These are phyloP conservation scores for Kuraishia piskuri DNA, from an alignment of 805 yeast species.

Conservation along the genomic window DNA sequence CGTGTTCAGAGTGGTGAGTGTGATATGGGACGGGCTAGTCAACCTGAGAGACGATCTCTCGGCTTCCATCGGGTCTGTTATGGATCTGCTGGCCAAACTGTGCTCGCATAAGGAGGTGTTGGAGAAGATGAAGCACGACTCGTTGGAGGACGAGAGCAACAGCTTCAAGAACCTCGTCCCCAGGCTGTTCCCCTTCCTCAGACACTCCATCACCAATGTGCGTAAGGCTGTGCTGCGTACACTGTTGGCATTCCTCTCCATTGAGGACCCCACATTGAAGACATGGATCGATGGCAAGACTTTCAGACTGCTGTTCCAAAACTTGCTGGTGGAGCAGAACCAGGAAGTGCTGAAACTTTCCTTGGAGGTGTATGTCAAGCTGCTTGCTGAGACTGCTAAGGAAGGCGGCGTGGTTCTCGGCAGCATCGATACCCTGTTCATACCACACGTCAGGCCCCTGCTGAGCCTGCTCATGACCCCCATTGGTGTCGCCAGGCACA, in stretches of 20 bases:
- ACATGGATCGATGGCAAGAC: slow-evolving; percentile 75
- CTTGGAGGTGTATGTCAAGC: slow-evolving; percentile 44
- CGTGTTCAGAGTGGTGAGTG: slow-evolving; percentile 42
- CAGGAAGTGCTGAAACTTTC: slow-evolving; percentile 60
- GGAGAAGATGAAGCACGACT: slow-evolving; percentile 57
- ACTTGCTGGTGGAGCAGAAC: slow-evolving; percentile 84
- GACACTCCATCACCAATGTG: slow-evolving; percentile 90
- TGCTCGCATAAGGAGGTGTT: slow-evolving; percentile 78
- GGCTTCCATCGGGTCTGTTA: slow-evolving; percentile 91
- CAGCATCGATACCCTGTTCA: slow-evolving; percentile 45
- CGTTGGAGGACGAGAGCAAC: slow-evolving; percentile 38
- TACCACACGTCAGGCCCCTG: slow-evolving; percentile 49
- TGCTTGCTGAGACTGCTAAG: slow-evolving; percentile 38
- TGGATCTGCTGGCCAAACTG: slow-evolving; percentile 84
- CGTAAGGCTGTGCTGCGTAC: slow-evolving; percentile 83
- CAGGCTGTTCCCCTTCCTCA: slow-evolving; percentile 78
- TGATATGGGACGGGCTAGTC: slow-evolving; percentile 86
- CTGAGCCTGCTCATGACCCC: slow-evolving; percentile 80
- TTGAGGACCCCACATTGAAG: slow-evolving; percentile 35
- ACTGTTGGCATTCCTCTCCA: slow-evolving; percentile 59
- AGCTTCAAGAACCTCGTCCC: slow-evolving; percentile 80
- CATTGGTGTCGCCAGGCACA: slow-evolving; percentile 85
- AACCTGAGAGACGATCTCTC: slow-evolving; percentile 86
- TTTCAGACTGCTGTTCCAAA: slow-evolving; percentile 75
- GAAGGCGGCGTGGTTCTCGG: slow-evolving; percentile 14